Conservation (phyloP, 768 basidiomycete species). For the Pleurotus platypus region DNA sequence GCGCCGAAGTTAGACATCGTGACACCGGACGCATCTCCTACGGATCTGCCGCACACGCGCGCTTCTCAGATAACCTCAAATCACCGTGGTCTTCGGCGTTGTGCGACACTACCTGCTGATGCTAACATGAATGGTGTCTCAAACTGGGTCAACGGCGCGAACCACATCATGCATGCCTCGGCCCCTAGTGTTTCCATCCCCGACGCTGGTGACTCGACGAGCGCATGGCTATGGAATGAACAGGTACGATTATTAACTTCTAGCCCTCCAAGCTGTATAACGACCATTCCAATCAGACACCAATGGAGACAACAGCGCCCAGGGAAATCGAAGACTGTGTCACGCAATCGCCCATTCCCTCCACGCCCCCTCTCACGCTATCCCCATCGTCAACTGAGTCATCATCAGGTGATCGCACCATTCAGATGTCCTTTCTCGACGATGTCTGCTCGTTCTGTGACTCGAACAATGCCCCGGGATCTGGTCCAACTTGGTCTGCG, state of each 20-base stretch:
- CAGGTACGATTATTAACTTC: background rate
- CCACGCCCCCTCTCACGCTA: conserved; percentile 55
- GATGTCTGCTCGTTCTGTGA: conserved; percentile 19
- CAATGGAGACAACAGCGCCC: conserved; percentile 7
- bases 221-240: background rate
- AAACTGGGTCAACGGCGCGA: background rate
- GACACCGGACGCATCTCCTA: background rate
- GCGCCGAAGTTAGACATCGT: conserved; percentile 8
- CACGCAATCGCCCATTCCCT: conserved; percentile 37
- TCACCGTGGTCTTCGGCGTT: conserved; percentile 31
- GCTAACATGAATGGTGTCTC: conserved; percentile 14
- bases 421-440: conserved; percentile 57
- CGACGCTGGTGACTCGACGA: background rate
- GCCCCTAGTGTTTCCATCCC: background rate
- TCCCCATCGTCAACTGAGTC: conserved; percentile 63
- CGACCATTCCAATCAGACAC: background rate
- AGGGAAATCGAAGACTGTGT: conserved; percentile 11
- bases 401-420: conserved; percentile 48
- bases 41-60: background rate
- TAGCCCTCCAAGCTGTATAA: background rate
- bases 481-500: conserved; percentile 15
- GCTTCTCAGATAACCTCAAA: background rate
- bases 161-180: background rate
- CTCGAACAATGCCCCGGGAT: conserved; percentile 16
- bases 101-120: conserved; percentile 38